These are phyloP conservation scores for Sarcocystis neurona DNA, from an alignment of 169 alveolate species.

Conservation along the genomic window DNA sequence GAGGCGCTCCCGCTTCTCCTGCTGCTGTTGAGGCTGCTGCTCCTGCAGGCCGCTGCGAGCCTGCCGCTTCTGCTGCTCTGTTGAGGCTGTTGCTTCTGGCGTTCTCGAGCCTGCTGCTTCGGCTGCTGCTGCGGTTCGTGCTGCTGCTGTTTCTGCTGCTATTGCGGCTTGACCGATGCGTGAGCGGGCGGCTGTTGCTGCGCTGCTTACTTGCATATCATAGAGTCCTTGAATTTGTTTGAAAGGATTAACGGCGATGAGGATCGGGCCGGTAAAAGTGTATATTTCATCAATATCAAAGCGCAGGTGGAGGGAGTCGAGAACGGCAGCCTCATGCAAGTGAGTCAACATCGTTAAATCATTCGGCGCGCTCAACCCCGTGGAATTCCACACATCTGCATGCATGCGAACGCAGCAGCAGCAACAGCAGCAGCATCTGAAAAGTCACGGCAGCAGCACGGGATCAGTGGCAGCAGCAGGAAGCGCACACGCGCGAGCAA, in stretches of 20 bases:
- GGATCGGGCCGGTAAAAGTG: slow-evolving; percentile 95
- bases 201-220: slow-evolving; percentile 55
- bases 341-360: slow-evolving; percentile 88
- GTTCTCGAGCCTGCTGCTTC: too few relatives aligned
- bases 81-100: too few relatives aligned
- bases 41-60: too few relatives aligned
- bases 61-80: too few relatives aligned
- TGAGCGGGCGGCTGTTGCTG: neutral
- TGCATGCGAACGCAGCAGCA: slow-evolving; percentile 6
- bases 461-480: neutral
- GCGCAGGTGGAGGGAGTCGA: slow-evolving; percentile 90
- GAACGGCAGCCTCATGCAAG: slow-evolving; percentile 90
- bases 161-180: too few relatives aligned
- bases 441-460: neutral
- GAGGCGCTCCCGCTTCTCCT: too few relatives aligned
- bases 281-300: slow-evolving; percentile 89
- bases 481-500: neutral
- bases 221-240: slow-evolving; percentile 78
- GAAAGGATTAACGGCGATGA: slow-evolving; percentile 97
- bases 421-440: neutral
- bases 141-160: too few relatives aligned
- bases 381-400: slow-evolving; percentile 50
- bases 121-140: too few relatives aligned
- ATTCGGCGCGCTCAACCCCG: slow-evolving; percentile 67
- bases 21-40: too few relatives aligned